Evolutionary conservation across 2,329 filamentous ascomycete species (phyloP).

Genomic region (Cercospora janseana): DNA sequence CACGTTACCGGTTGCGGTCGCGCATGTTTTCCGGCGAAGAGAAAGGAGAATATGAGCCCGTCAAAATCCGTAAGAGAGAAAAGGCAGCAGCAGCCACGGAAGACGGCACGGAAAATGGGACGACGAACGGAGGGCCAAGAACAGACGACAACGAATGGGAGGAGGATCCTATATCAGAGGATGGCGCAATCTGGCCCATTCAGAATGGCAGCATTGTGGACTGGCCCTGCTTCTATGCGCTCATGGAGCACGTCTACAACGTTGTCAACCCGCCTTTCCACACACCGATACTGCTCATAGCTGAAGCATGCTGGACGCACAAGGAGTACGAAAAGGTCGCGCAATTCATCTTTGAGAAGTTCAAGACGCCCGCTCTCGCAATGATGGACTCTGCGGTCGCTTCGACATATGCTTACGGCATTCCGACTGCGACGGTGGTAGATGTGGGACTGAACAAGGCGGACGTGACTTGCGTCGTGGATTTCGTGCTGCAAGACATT

Average conservation of each 20-base stretch:
- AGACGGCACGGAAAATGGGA: constrained; percentile 13
- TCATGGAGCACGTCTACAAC: constrained; percentile 88
- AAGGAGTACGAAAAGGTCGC: constrained; percentile 84
- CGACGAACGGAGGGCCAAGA: constrained; percentile 39
- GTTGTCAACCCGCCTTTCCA: constrained; percentile 88
- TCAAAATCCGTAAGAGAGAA: constrained; percentile 63
- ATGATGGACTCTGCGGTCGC: constrained; percentile 87
- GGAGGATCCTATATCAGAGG: constrained; percentile 81
- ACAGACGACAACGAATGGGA: constrained; percentile 70
- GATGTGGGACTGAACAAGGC: constrained; percentile 92
- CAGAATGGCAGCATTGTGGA: constrained; percentile 77
- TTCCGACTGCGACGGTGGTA: constrained; percentile 77
- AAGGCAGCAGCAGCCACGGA: constrained; percentile 20
- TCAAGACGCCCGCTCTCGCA: constrained; percentile 87
- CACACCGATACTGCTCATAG: constrained; percentile 87
- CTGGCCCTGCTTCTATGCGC: constrained; percentile 89
- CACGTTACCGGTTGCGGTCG: constrained; percentile 80
- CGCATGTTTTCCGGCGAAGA: constrained; percentile 87
- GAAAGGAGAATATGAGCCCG: constrained; percentile 75
- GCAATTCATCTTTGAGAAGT: constrained; percentile 96
- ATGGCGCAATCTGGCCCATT: constrained; percentile 88
- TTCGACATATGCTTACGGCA: constrained; percentile 75
- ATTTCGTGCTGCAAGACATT: constrained; percentile 72
- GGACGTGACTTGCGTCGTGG: constrained; percentile 84
- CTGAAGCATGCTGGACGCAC: constrained; percentile 85